phyloP scores from a whole-genome alignment of 75 land plant genomes.

The Selaginella moellendorffii region DNA sequence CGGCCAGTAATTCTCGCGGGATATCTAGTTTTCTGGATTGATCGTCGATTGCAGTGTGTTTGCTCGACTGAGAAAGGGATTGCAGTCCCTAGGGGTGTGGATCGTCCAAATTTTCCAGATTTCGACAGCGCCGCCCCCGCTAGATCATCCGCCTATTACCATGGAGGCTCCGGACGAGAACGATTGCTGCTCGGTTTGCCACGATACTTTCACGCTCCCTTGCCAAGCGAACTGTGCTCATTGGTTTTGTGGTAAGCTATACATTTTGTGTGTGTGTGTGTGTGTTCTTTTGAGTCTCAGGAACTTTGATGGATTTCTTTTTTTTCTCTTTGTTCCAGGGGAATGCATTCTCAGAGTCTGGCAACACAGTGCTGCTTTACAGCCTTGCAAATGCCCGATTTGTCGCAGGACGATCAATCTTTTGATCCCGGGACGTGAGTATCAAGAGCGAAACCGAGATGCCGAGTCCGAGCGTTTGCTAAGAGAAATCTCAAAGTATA shows the following conservation, averaged over 20 bases:
- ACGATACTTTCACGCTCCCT: conserved; percentile 42
- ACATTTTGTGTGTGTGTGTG: background rate
- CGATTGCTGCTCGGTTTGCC: conserved; percentile 72
- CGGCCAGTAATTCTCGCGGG: background rate
- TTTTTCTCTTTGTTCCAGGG: conserved; percentile 26
- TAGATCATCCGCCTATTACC: background rate
- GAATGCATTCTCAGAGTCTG: conserved; percentile 80
- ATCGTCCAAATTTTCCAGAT: background rate
- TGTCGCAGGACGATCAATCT: conserved; percentile 80
- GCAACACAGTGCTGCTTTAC: conserved; percentile 69
- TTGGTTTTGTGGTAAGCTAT: conserved; percentile 78
- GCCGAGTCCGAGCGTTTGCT: conserved; percentile 34
- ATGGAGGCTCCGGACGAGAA: conserved; percentile 54
- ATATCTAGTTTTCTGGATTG: background rate
- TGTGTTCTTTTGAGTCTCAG: background rate
- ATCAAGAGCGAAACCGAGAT: conserved; percentile 15
- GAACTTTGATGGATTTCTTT: background rate
- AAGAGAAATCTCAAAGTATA: conserved; percentile 48
- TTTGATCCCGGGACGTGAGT: conserved; percentile 47
- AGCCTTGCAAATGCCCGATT: conserved; percentile 83
- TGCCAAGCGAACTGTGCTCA: conserved; percentile 91
- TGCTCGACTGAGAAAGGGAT: background rate
- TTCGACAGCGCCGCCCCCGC: background rate
- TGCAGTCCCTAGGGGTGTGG: background rate
- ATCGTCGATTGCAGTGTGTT: background rate